Percentiles rank a stretch among this genome's conserved stretches.
These are phyloP conservation scores for Hymenoscyphus fructigenus DNA, from an alignment of 2,329 filamentous ascomycete genomes.

Conservation along the genomic window DNA sequence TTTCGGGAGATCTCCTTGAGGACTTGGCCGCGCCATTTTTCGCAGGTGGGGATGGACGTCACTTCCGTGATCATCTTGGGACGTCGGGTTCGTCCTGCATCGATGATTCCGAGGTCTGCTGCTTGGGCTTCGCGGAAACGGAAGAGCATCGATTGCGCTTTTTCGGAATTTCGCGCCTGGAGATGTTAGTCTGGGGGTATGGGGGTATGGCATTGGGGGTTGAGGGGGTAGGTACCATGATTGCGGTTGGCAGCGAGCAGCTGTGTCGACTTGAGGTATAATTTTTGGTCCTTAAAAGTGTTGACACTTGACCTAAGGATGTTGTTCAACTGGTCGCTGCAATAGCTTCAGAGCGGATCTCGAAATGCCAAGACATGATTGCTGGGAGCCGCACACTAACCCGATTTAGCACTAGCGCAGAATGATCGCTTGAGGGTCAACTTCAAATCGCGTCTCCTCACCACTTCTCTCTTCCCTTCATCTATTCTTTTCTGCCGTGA, in stretches of 20 bases:
- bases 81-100: conserved; percentile 83
- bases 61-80: conserved; percentile 90
- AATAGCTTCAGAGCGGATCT: background rate
- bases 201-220: background rate
- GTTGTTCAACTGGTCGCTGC: background rate
- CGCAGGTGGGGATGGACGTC: conserved; percentile 79
- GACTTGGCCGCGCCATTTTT: conserved; percentile 98
- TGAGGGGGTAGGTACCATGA: conserved; percentile 29
- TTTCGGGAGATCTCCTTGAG: conserved; percentile 97
- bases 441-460: conserved; percentile 20
- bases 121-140: conserved; percentile 98
- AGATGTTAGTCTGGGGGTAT: conserved; percentile 21
- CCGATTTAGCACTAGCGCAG: conserved; percentile 10
- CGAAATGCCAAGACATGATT: background rate
- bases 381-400: background rate
- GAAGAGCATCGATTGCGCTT: conserved; percentile 99
- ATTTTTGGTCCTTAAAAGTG: background rate
- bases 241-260: conserved; percentile 18
- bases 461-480: background rate
- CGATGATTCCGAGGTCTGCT: conserved; percentile 92
- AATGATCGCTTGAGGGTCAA: conserved; percentile 19
- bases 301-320: conserved; percentile 4
- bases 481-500: conserved; percentile 32
- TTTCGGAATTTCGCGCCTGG: conserved; percentile 94
- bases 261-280: conserved; percentile 1